These are phyloP conservation scores for Jackrogersella multiformis DNA, from an alignment of 495 filamentous ascomycete species.

Conservation along the genomic window DNA sequence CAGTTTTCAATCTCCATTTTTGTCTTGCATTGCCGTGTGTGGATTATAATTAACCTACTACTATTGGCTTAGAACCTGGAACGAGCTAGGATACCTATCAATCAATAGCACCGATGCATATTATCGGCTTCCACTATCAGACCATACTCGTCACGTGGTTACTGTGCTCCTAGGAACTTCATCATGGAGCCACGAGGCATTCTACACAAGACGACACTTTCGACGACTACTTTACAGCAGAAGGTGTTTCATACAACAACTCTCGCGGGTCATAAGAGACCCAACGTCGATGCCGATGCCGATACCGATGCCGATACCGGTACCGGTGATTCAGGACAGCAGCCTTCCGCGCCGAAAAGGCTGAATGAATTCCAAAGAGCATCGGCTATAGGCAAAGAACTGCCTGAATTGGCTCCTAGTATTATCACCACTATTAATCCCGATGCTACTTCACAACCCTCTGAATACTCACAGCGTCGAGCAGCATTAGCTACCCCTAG, in stretches of 20 bases:
- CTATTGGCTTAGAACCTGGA: not conserved
- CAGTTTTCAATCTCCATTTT: not conserved
- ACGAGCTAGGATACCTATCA: not conserved
- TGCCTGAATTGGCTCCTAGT: conserved; percentile 49
- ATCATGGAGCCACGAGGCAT: conserved; percentile 41
- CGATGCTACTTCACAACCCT: conserved; percentile 16
- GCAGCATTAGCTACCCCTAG: conserved; percentile 58
- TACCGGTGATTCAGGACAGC: conserved; percentile 6
- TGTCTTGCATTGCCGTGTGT: conserved; percentile 4
- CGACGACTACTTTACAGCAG: conserved; percentile 36
- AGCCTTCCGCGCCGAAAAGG: conserved; percentile 30
- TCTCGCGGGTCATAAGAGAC: conserved; percentile 36
- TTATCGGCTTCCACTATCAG: not conserved
- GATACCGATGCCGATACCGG: conserved; percentile 25
- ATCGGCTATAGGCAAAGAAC: conserved; percentile 30
- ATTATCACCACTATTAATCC: conserved; percentile 40
- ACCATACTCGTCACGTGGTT: not conserved
- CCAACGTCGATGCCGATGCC: conserved; percentile 20
- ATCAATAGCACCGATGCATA: conserved; percentile 12
- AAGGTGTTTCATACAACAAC: conserved; percentile 36
- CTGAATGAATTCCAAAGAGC: conserved; percentile 37
- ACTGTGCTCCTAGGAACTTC: not conserved
- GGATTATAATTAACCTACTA: not conserved
- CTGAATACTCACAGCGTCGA: conserved; percentile 61
- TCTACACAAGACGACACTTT: conserved; percentile 43